Base-by-base conservation (phyloP, 208 protist species). In the Angomonas ambiguus region DNA sequence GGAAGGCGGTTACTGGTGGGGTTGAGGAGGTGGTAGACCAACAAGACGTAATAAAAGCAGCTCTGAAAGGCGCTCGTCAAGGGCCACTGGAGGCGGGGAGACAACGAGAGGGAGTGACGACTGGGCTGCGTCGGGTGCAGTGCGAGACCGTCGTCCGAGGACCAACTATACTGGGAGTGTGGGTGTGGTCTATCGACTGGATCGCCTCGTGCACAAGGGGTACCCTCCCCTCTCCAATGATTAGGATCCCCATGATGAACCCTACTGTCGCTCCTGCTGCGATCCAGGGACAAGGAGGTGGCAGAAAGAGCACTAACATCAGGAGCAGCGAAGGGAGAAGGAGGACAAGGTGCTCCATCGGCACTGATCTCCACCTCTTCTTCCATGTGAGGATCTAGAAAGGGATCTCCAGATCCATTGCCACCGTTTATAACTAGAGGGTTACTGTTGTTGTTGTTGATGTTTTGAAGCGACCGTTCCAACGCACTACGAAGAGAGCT, bases 41-140 rank as follows among this genome's bases (percentile, higher is more conserved):
- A 53, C 5, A 53, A 53, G 10, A 53, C 45, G 24, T 53, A 53
- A 24, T 53, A 53, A 53, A 53, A 53, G 45, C 45, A 53, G 45
- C 20, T 27, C 45, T 53, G 45, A 24, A 53, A 53, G 45, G 45
- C 45, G 4, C 45, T 24, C 18, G 45, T 53, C 18, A 53, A 24
- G 18, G 45, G 45, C 45, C 45, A 53, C 45, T 53, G 8, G 18
- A 53, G 45, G 45, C 8, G 35, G 13, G 35, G 35, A 13, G 5
- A 13, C 5, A 41, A 41, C 5, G 8, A 41, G 35, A 41, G 5
- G 8, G 35, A 13, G 35, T 41, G 35, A 41, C 35, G 35, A n/a
- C n/a, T n/a, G n/a, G n/a, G n/a, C n/a, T n/a, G n/a, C n/a, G n/a
- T n/a, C n/a, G n/a, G n/a, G n/a, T n/a, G n/a, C n/a, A n/a, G n/a